Evolutionary conservation across 495 filamentous ascomycete genomes (phyloP).

Genomic region (Choiromyces venosus): DNA sequence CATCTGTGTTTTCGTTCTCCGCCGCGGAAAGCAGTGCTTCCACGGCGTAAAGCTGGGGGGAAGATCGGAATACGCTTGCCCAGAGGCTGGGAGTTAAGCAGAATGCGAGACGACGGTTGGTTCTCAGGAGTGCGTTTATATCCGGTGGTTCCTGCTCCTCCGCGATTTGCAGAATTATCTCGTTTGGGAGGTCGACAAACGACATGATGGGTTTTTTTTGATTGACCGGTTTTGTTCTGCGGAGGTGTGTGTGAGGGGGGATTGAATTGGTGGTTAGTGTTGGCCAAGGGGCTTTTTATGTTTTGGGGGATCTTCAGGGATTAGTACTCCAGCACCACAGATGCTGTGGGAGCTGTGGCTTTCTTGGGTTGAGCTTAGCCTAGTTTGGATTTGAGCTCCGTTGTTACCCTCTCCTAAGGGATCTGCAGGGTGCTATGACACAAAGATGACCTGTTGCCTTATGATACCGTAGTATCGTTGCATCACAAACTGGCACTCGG

Average conservation of each 20-base stretch:
- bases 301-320: background rate
- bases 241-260: background rate
- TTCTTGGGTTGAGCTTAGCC: background rate
- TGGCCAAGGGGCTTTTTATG: background rate
- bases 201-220: slow-evolving; percentile 4
- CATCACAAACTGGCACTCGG: background rate
- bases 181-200: slow-evolving; percentile 10
- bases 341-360: background rate
- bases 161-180: slow-evolving; percentile 5
- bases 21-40: background rate
- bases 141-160: slow-evolving; percentile 1
- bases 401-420: background rate
- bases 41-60: background rate
- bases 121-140: slow-evolving; percentile 6
- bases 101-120: slow-evolving; percentile 5
- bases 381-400: background rate
- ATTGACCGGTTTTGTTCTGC: background rate
- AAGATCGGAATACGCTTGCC: background rate
- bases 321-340: background rate
- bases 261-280: background rate
- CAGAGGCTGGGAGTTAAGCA: slow-evolving; percentile 5
- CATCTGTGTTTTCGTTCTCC: background rate
- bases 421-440: background rate
- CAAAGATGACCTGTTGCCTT: background rate
- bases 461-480: background rate